Base-by-base conservation (phyloP, 495 filamentous ascomycete genomes). In the Talaromyces stipitatus region DNA sequence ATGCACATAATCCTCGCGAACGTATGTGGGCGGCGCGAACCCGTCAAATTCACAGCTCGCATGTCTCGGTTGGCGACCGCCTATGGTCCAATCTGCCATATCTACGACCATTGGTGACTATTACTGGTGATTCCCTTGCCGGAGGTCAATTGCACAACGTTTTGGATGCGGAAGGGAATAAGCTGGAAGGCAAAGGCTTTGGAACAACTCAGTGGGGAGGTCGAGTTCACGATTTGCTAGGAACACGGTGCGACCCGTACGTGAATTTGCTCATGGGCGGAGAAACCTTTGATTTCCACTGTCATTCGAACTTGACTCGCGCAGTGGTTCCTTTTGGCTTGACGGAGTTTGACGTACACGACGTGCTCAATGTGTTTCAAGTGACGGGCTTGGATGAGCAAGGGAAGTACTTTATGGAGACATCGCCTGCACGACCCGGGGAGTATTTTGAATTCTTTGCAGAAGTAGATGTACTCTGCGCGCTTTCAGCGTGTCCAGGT, bases 341-440 rank as follows among this genome's bases (percentile, higher is more conserved):
- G 51, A 80, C 76, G 9, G 89, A 92, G 66, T 70, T 78, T 43
- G 87, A 91, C 69, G 81, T 91, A 10, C 89, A 91, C 60, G 87
- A 92, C 69, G 87, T 92, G 1, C 69, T 92, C 53, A 91, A 92
- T 65, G 77, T 92, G 22, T 92, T 94, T 61, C 87, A 91, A 64
- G 87, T 90, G 23, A 91, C 88, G 0, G 87, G 86, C 0, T 64
- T 91, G 55, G 82, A 91, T 58, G 74, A 81, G 50, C 70, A 87
- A 56, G 89, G 85, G 1, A 78, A 82, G 45, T 94, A 91, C 56
- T 91, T 87, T 57, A 92, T 92, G 88, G 78, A 83, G 59, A 77
- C 86, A 0, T 87, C 83, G 41, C 88, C 88, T 1, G 87, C 87
- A 0, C 77, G 75, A 48, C 56, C 70, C 47, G 84, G 79, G 1